phyloP scores from a whole-genome alignment of 2,329 filamentous ascomycete species.

The Colletotrichum sp. region DNA sequence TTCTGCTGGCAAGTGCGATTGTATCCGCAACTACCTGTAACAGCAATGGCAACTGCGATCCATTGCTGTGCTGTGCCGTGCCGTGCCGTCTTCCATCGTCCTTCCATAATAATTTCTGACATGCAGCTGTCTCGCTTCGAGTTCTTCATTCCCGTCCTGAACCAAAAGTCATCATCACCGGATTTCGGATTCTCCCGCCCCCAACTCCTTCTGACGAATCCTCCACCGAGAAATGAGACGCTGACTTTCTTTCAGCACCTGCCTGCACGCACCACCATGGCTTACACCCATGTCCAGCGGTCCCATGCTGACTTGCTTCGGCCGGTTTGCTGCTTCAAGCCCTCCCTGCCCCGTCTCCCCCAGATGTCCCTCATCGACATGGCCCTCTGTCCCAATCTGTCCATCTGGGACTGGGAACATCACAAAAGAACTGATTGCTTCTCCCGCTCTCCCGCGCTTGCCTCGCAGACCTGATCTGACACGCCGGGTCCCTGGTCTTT shows the following conservation, averaged over 20 bases:
- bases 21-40: neutral
- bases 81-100: neutral
- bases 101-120: neutral
- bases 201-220: neutral
- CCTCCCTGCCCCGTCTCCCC: neutral
- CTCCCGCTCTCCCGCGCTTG: neutral
- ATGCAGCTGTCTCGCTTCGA: neutral
- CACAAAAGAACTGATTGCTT: neutral
- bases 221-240: neutral
- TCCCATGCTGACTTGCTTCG: neutral
- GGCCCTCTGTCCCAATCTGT: neutral
- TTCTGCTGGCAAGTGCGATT: neutral
- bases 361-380: neutral
- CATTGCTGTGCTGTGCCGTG: neutral
- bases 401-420: neutral
- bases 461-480: constrained; percentile 7
- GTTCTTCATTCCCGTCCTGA: neutral
- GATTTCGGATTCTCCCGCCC: neutral
- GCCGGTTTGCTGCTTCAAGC: neutral
- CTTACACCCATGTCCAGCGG: neutral
- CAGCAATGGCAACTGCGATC: neutral
- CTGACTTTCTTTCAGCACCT: neutral
- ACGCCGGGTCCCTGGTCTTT: neutral
- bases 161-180: neutral
- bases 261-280: neutral